Evolutionary conservation across 495 filamentous ascomycete species (phyloP), one percentile per base, ranked within the genome.

Genomic region (Aspergillus conjunctus): DNA sequence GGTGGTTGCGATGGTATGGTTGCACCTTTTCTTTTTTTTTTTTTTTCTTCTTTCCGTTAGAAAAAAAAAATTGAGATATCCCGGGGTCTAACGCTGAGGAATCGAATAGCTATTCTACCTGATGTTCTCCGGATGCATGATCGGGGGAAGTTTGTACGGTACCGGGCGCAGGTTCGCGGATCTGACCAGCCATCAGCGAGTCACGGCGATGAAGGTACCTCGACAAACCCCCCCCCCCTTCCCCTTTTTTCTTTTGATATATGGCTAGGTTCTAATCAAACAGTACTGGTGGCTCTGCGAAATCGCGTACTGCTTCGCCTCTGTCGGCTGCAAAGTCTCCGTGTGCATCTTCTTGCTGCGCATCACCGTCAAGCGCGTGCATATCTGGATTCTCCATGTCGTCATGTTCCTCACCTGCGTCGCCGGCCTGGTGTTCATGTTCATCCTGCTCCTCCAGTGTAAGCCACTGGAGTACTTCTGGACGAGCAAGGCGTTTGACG

Each of bases 341-440:
- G 65, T 80, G 41, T 76, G 75, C 61, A 69, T 79, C 46, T 80
- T 81, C 71, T 59, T 81, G 3, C 58, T 81, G 69, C 75, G 79
- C 50, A 78, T 81, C 58, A 78, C 77, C 6, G 66, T 77, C 44
- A 62, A 58, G 17, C 57, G 58, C 2, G 7, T 62, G 33, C 77
- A 79, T 46, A 74, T 70, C 32, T 76, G 70, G 68, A 65, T 64
- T 14, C 69, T 81, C 0, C 77, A 75, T 33, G 62, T 45, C 22
- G 74, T 80, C 41, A 77, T 77, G 70, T 32, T 54, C 11, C 59
- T 81, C 14, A 73, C 76, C 7, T 67, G 70, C 6, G 20, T 72
- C 14, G 67, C 67, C 10, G 74, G 73, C 2, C 44, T 80, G 7
- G 61, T 79, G 14, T 75, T 75, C 57, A 72, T 77, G 62, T 71